These are phyloP conservation scores for Citrus maxima DNA, from an alignment of 345 rosid species.

Conservation along the genomic window DNA sequence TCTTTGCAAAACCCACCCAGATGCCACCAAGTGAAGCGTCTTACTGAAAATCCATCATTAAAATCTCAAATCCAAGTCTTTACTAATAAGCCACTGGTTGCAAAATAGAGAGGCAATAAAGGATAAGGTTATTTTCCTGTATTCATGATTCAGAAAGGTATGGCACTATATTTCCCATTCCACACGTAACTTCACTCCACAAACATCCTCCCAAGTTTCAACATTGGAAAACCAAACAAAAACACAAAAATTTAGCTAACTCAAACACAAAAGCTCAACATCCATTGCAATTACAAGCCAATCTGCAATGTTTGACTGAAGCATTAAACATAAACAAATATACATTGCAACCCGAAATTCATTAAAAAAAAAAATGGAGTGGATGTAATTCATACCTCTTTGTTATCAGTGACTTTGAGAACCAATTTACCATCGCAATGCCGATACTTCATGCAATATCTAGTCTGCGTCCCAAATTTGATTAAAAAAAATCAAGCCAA, in stretches of 20 bases:
- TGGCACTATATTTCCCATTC: too few relatives aligned
- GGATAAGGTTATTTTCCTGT: not conserved
- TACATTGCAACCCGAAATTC: not conserved
- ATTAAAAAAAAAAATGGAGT: not conserved
- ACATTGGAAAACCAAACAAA: not conserved
- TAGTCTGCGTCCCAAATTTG: constrained; percentile 48
- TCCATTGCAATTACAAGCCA: not conserved
- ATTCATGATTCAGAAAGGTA: not conserved
- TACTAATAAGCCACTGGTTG: not conserved
- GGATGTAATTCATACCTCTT: constrained; percentile 45
- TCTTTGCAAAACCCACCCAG: too few relatives aligned
- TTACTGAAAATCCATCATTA: not conserved
- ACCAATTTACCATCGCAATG: constrained; percentile 94
- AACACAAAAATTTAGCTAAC: not conserved
- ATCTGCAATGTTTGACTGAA: not conserved
- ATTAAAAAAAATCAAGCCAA: not conserved
- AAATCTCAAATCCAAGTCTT: not conserved
- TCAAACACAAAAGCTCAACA: not conserved
- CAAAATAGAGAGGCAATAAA: not conserved
- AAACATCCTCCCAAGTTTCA: not conserved
- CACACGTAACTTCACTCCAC: not conserved
- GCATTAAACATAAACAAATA: not conserved
- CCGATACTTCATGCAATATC: constrained; percentile 88
- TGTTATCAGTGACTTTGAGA: constrained; percentile 97
- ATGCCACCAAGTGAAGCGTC: not conserved